Evolutionary conservation across 2,329 filamentous ascomycete species (phyloP).

Genomic region (Cladophialophora chaetospira): DNA sequence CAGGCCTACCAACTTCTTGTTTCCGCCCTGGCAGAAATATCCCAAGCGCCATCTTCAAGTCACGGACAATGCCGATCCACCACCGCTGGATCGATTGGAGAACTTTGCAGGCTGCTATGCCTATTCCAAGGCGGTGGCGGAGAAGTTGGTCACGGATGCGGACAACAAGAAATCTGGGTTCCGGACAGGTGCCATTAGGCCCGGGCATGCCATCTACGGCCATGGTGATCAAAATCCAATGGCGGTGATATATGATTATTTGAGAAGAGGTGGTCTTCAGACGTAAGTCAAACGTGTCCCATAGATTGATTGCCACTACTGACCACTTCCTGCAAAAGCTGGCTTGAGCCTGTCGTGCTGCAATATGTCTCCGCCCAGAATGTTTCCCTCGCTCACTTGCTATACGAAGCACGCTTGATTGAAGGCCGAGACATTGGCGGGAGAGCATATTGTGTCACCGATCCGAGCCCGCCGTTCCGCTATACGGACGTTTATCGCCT

Average conservation of each 20-base stretch:
- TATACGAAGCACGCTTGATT: conserved; percentile 54
- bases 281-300: conserved; percentile 5
- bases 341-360: conserved; percentile 51
- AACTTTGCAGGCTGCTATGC: conserved; percentile 54
- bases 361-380: conserved; percentile 56
- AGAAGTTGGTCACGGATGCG: conserved; percentile 53
- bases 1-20: conserved; percentile 46
- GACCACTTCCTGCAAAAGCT: conserved; percentile 34
- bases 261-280: conserved; percentile 43
- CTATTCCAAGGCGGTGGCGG: conserved; percentile 54
- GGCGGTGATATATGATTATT: conserved; percentile 44
- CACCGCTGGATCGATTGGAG: conserved; percentile 37
- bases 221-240: conserved; percentile 45
- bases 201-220: conserved; percentile 58
- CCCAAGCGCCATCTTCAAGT: conserved; percentile 51
- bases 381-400: conserved; percentile 56
- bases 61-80: conserved; percentile 45
- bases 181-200: conserved; percentile 57
- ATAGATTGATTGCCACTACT: conserved; percentile 23
- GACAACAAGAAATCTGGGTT: conserved; percentile 44
- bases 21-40: conserved; percentile 47
- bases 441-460: conserved; percentile 55
- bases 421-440: conserved; percentile 46
- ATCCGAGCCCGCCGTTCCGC: conserved; percentile 49
- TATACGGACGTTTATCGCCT: conserved; percentile 40